These are phyloP conservation scores for Gryganskiella cystojenkinii DNA, from an alignment of 192 early-diverging fungal species.

Conservation along the genomic window DNA sequence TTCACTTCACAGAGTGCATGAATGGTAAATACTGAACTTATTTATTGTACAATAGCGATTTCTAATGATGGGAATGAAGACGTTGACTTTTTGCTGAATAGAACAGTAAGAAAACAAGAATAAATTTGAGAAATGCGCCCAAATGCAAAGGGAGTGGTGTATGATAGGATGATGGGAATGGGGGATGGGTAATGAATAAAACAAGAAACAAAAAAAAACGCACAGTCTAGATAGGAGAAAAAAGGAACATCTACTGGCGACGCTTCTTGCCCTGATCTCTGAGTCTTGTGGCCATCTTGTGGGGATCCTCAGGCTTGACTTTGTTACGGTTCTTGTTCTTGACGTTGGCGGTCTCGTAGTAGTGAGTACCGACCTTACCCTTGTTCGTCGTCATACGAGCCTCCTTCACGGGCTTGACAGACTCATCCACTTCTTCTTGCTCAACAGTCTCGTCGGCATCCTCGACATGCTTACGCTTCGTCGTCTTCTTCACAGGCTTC, in stretches of 20 bases:
- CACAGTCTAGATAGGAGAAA: not conserved
- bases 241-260: conserved; percentile 29
- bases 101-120: not conserved
- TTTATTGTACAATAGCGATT: conserved; percentile 23
- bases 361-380: conserved; percentile 89
- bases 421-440: conserved; percentile 41
- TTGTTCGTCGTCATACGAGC: conserved; percentile 94
- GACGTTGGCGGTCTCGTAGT: conserved; percentile 93
- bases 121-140: not conserved
- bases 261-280: conserved; percentile 57
- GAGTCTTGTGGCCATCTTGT: conserved; percentile 60
- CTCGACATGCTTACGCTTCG: conserved; percentile 45
- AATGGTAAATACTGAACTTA: too few relatives aligned
- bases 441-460: conserved; percentile 41
- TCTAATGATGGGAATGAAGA: not conserved
- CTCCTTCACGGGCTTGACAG: conserved; percentile 65
- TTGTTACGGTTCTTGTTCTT: conserved; percentile 95
- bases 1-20: not conserved
- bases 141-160: not conserved
- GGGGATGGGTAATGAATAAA: conserved; percentile 3
- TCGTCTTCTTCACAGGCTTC: conserved; percentile 20
- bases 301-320: conserved; percentile 73
- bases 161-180: conserved; percentile 4
- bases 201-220: conserved; percentile 10
- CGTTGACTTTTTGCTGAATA: not conserved